phyloP scores from a whole-genome alignment of 257 asterid genomes.

The Ocimum tenuiflorum region DNA sequence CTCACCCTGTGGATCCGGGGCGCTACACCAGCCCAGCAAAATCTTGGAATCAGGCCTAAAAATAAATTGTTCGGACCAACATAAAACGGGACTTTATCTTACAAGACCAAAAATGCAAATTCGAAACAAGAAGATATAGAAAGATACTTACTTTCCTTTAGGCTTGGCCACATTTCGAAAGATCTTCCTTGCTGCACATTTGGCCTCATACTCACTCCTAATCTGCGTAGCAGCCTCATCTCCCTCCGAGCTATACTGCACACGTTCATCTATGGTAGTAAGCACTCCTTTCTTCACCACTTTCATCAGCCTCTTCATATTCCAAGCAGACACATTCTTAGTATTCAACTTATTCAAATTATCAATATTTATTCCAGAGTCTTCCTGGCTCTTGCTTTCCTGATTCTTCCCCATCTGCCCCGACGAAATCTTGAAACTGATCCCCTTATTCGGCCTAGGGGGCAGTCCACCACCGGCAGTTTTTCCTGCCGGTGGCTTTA shows the following conservation, averaged over 20 bases:
- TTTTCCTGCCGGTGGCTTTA: conserved; percentile 33
- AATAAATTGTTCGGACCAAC: too few species aligned
- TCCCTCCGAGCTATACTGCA: conserved; percentile 35
- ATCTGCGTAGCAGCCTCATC: conserved; percentile 69
- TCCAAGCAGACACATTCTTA: conserved; percentile 87
- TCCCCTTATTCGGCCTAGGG: conserved; percentile 40
- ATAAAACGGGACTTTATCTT: too few species aligned
- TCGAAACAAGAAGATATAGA: too few species aligned
- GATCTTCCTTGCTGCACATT: conserved; percentile 80
- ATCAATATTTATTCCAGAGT: conserved; percentile 54
- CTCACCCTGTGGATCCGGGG: too few species aligned
- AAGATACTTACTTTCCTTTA: conserved; percentile 40
- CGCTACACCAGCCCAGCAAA: too few species aligned
- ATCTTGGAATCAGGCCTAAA: too few species aligned
- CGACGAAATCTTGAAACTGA: conserved; percentile 50
- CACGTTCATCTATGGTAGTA: conserved; percentile 73
- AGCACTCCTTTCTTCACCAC: conserved; percentile 62
- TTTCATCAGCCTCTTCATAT: conserved; percentile 82
- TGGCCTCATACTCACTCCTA: conserved; percentile 78
- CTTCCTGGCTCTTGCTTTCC: conserved; percentile 30
- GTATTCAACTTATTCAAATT: conserved; percentile 63
- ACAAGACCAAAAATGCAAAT: too few species aligned
- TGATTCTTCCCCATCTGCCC: conserved; percentile 21
- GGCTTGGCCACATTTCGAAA: conserved; percentile 83
- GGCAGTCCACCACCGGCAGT: conserved; percentile 41